Base-by-base conservation (phyloP, 75 land plant species). In the Cryptomeria japonica region DNA sequence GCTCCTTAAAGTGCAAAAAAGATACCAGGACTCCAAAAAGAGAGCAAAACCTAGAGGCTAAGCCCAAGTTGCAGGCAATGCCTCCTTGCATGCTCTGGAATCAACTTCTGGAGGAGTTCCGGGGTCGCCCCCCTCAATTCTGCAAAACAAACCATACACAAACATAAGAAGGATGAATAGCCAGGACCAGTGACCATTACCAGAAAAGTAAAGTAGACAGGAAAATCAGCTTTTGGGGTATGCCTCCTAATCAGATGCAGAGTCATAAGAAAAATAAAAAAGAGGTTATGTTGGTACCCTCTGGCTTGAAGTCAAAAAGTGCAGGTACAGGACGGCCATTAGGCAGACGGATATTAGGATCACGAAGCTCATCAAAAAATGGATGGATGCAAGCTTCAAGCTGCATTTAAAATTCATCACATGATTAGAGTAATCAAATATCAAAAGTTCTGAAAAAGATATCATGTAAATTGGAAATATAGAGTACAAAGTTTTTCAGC, bases 71-170 rank as follows among this genome's bases (percentile, higher is more conserved):
- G 84, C 47, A 91, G 78, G 25, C 90, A 89, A 80, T 95, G 95
- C 90, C 92, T 95, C 89, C 93, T 92, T 36, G 96, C 97, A 88
- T 96, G 96, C 86, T 93, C 95, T 14, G 97, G 97, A 37, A 96
- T 91, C 92, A 96, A 89, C 86, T 93, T 93, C 86, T 85, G 89
- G 85, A 95, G 85, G n/a, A 93, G 89, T 87, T 96, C 97, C 28
- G 88, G 88, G 0, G 94, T 92, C 3, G 94, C 96, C 10, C 94
- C 96, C 78, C 93, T 94, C 90, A 95, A 77, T 87, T 95, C 97
- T 95, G 93, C 58, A 68, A 82, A n/a, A 82, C 51, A 11, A 28
- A 38, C 25, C 34, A 85, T 68, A 68, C 34, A 85, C 22, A 34
- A 64, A 56, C 68, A 53, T 47, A 19, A 42, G 53, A 41, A 39